Evolutionary conservation across 345 rosid genomes (phyloP).

Genomic region (Rhizophora apiculata): DNA sequence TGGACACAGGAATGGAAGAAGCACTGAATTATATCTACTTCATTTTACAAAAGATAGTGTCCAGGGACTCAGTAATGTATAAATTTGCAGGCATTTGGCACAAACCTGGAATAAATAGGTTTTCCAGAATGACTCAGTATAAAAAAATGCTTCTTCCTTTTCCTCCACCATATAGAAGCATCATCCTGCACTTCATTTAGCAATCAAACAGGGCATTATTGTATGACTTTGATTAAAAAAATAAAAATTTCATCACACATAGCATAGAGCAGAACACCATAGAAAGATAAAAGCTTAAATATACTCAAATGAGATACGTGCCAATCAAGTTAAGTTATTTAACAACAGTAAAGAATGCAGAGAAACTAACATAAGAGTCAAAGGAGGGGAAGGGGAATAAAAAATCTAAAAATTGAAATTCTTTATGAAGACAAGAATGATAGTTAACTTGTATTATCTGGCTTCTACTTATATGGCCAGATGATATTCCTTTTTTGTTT

Average conservation of each 20-base stretch:
- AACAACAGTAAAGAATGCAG: too few relatives aligned
- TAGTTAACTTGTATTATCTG: too few relatives aligned
- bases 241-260: background rate
- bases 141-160: conserved; percentile 97
- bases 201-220: conserved; percentile 22
- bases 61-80: background rate
- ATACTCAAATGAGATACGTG: too few relatives aligned
- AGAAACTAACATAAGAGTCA: too few relatives aligned
- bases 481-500: too few relatives aligned
- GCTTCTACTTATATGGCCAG: too few relatives aligned
- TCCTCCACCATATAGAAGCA: conserved; percentile 91
- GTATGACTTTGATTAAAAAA: background rate
- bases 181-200: conserved; percentile 85
- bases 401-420: too few relatives aligned
- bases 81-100: conserved; percentile 4
- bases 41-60: background rate
- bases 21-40: background rate
- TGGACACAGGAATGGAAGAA: background rate
- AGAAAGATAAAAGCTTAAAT: too few relatives aligned
- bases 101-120: conserved; percentile 95
- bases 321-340: too few relatives aligned
- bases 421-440: too few relatives aligned
- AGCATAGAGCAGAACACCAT: background rate
- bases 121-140: conserved; percentile 94
- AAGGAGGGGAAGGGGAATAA: too few relatives aligned